Percentiles rank a stretch among this genome's conserved stretches.
phyloP scores from a whole-genome alignment of 2,329 filamentous ascomycete species.

The Alternaria sp. region DNA sequence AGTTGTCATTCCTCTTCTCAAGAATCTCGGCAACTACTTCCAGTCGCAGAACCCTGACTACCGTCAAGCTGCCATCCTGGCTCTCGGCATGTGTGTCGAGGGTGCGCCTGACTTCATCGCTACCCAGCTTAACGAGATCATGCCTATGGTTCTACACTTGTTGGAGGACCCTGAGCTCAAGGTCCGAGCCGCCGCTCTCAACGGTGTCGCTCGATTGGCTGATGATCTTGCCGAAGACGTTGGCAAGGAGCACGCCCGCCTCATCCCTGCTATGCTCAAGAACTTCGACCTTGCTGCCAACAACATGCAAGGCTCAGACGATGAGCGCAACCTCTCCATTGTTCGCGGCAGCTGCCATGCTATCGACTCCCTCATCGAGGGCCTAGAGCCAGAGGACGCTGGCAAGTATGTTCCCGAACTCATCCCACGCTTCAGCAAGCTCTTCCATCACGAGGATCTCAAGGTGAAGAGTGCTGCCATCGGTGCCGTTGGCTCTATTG shows the following conservation, averaged over 20 bases:
- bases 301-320: conserved; percentile 67
- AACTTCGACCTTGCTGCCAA: conserved; percentile 84
- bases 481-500: conserved; percentile 89
- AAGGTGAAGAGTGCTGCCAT: conserved; percentile 91
- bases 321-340: conserved; percentile 81
- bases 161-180: conserved; percentile 83
- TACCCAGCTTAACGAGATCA: conserved; percentile 85
- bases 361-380: conserved; percentile 89
- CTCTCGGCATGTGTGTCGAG: conserved; percentile 93
- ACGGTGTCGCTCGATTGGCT: conserved; percentile 86
- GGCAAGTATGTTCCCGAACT: conserved; percentile 82
- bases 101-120: conserved; percentile 97
- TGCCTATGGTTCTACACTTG: conserved; percentile 83
- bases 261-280: conserved; percentile 85
- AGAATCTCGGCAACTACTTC: conserved; percentile 84
- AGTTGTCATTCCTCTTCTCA: conserved; percentile 90
- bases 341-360: conserved; percentile 90
- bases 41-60: conserved; percentile 76
- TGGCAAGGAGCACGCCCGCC: conserved; percentile 80
- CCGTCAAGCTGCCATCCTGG: conserved; percentile 88
- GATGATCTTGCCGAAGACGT: conserved; percentile 94
- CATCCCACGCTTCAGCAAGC: conserved; percentile 81
- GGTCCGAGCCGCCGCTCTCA: conserved; percentile 86
- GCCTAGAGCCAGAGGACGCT: conserved; percentile 81
- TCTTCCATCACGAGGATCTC: conserved; percentile 84